phyloP scores from a whole-genome alignment of 225 moss, liverwort and hornwort genomes.

The Antitrichia curtipendula region DNA sequence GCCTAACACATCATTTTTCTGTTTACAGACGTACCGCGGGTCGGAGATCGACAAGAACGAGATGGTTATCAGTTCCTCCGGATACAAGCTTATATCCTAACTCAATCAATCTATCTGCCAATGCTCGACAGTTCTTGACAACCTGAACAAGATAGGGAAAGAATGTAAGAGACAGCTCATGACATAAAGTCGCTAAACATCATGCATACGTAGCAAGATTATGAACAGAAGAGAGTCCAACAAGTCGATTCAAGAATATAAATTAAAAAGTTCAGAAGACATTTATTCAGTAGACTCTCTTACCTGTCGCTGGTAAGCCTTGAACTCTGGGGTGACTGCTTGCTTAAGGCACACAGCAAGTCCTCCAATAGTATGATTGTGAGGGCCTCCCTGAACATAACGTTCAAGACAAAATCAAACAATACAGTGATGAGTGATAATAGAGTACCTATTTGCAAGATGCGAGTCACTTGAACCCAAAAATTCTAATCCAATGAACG shows the following conservation, averaged over 20 bases:
- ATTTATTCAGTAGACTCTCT: neutral
- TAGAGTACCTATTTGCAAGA: neutral
- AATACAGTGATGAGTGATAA: neutral
- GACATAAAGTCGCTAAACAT: neutral
- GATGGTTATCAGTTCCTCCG: constrained; percentile 87
- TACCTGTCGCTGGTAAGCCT: constrained; percentile 64
- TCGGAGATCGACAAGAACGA: constrained; percentile 76
- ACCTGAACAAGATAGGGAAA: constrained; percentile 19
- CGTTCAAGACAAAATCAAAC: neutral
- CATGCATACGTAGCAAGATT: neutral
- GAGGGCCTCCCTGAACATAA: constrained; percentile 63
- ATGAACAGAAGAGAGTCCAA: neutral
- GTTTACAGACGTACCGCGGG: constrained; percentile 25
- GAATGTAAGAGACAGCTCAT: neutral
- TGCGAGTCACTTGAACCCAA: neutral
- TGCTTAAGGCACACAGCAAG: constrained; percentile 80
- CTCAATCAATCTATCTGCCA: constrained; percentile 61
- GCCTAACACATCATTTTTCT: neutral
- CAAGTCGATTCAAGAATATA: neutral
- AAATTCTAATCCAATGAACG: neutral
- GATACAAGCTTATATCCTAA: constrained; percentile 81
- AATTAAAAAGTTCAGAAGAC: neutral
- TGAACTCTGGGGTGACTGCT: constrained; percentile 55
- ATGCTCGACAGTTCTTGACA: constrained; percentile 57
- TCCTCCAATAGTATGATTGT: constrained; percentile 82